Base-by-base conservation (phyloP, 495 filamentous ascomycete genomes). In the Venustampulla echinocandica region DNA sequence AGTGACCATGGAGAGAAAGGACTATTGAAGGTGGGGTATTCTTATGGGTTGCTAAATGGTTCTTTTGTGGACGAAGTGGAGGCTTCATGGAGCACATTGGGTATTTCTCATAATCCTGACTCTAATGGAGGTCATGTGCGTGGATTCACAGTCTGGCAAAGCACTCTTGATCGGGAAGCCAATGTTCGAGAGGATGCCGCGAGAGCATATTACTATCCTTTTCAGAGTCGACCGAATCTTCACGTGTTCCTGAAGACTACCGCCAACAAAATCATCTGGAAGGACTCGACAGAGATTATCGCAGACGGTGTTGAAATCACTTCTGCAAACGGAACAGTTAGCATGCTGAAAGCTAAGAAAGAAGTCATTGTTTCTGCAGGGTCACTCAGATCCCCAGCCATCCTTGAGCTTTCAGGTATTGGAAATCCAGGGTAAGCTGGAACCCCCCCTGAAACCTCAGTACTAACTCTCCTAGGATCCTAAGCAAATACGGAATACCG, bases 1-100 rank as follows among this genome's bases (percentile, higher is more conserved):
- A 49, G 49, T 24, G 67, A 69, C 46, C 71, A 80, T 50, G 71
- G 74, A 10, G 47, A 59, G 13, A 32, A 56, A 10, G 75, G 76
- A 3, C 60, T 60, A 5, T 37, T 80, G 6, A 65, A 70, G 37
- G 71, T 75, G 30, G 72, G 70, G 13, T 79, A 66, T 53, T 63
- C 67, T 1, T 62, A 58, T 21, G 45, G 45, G 44, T 62, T 62
- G 9, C 45, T 34, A 41, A 66, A 60, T 52, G 54, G 61, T 47
- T 46, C 59, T 41, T 25, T 56, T 35, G 11, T 57, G 56, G 20
- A 60, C 58, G 24, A 40, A 40, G 46, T 64, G 50, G 3, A 59
- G 54, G 40, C 53, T 24, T 10, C 57, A 38, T 23, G 44, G 44
- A 19, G n/a, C n/a, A 17, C 1, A 18, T 45, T 73, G 2, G 64